Evolutionary conservation across 306 rosid species (phyloP).

Genomic region (Cicer cuneatum): DNA sequence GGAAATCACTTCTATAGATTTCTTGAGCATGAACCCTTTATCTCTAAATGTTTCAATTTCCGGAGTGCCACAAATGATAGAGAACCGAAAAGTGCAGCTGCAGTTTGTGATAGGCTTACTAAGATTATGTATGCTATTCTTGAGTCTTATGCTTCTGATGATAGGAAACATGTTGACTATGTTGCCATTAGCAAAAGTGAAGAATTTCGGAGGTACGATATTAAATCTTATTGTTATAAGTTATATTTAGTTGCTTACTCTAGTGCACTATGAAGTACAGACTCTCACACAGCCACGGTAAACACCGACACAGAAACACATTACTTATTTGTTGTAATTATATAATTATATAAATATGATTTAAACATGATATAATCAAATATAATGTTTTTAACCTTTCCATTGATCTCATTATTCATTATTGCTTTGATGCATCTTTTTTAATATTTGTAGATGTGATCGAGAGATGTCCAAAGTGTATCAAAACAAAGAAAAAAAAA

Average conservation of each 20-base stretch:
- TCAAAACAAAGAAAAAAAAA: too few relatives aligned
- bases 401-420: too few relatives aligned
- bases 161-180: conserved; percentile 71
- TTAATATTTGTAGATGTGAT: too few relatives aligned
- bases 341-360: too few relatives aligned
- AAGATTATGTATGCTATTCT: conserved; percentile 89
- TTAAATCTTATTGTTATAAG: not conserved
- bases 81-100: conserved; percentile 72
- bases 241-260: conserved; percentile 2
- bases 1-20: conserved; percentile 86
- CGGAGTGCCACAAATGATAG: conserved; percentile 64
- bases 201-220: conserved; percentile 82
- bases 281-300: too few relatives aligned
- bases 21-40: conserved; percentile 84
- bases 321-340: too few relatives aligned
- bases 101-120: conserved; percentile 66
- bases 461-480: too few relatives aligned
- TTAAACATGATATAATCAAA: too few relatives aligned
- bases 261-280: not conserved
- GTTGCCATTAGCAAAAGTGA: conserved; percentile 80
- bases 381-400: too few relatives aligned
- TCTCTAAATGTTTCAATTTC: conserved; percentile 77
- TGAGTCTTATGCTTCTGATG: conserved; percentile 89
- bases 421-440: too few relatives aligned
- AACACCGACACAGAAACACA: too few relatives aligned